Evolutionary conservation across 2,329 filamentous ascomycete species (phyloP).

Genomic region (Claviceps sp.): DNA sequence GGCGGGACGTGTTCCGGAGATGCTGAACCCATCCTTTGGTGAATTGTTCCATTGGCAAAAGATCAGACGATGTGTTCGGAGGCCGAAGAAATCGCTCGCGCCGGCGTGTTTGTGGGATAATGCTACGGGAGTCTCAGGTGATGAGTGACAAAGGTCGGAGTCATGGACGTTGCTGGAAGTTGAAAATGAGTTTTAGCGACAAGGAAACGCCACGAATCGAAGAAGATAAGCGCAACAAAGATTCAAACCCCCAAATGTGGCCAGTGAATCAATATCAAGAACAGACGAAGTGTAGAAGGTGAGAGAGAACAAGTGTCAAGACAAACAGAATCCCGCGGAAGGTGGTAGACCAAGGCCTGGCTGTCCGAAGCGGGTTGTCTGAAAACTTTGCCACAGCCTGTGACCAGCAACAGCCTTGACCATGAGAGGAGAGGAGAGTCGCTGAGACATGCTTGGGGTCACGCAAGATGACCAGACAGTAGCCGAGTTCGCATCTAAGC

Average conservation of each 20-base stretch:
- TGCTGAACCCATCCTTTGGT: slow-evolving; percentile 13
- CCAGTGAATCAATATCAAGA: no score
- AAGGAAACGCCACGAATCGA: background rate
- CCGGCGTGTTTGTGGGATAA: background rate
- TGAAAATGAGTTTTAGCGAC: background rate
- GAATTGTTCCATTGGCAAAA: slow-evolving; percentile 6
- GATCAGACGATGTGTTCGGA: background rate
- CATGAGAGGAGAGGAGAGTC: no score
- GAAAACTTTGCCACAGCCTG: no score
- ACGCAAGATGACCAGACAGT: background rate
- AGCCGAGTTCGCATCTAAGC: background rate
- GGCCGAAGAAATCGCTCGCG: background rate
- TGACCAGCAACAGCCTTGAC: no score
- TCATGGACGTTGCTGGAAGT: background rate
- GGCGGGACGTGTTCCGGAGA: slow-evolving; percentile 12
- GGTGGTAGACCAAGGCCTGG: no score
- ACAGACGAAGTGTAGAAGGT: no score
- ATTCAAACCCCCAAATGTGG: no score
- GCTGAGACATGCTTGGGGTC: no score
- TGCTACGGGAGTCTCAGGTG: background rate
- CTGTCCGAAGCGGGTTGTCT: no score
- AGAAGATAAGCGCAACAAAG: background rate
- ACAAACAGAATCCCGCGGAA: no score
- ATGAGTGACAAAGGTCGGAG: background rate
- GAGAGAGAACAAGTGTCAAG: no score